A percentile compares a stretch with the other conserved stretches of the same genome.
These are phyloP conservation scores for Phialophora expanda DNA, from an alignment of 2,329 filamentous ascomycete genomes.

Conservation along the genomic window DNA sequence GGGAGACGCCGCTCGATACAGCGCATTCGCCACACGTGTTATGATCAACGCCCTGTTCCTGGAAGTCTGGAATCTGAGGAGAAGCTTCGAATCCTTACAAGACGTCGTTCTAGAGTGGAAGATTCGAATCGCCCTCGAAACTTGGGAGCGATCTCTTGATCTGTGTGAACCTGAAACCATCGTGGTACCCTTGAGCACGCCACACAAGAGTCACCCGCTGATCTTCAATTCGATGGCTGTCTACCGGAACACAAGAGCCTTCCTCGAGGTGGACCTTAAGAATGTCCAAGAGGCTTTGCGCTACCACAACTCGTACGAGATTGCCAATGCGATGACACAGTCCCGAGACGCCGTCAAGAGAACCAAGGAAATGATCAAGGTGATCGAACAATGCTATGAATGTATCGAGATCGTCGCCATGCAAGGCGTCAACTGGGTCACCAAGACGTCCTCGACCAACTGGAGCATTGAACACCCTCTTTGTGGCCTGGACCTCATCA, in stretches of 20 bases:
- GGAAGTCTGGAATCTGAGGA: conserved; percentile 98
- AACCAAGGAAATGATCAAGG: conserved; percentile 96
- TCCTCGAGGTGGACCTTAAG: conserved; percentile 94
- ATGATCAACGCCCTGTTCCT: conserved; percentile 99
- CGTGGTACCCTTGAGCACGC: conserved; percentile 85
- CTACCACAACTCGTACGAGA: conserved; percentile 96
- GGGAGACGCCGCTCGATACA: conserved; percentile 87
- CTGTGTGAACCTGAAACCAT: conserved; percentile 90
- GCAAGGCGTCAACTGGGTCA: conserved; percentile 96
- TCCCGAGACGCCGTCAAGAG: conserved; percentile 93
- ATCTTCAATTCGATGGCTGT: conserved; percentile 98
- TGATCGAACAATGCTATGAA: conserved; percentile 96
- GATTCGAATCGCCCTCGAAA: conserved; percentile 90
- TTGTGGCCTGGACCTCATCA: conserved; percentile 95
- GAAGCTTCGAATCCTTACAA: conserved; percentile 94
- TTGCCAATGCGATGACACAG: conserved; percentile 93
- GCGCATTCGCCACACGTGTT: conserved; percentile 92
- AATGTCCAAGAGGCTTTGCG: conserved; percentile 93
- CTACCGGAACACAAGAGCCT: conserved; percentile 89
- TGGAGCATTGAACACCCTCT: conserved; percentile 99
- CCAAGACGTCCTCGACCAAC: conserved; percentile 95
- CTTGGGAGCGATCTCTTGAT: conserved; percentile 97
- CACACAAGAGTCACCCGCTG: conserved; percentile 92
- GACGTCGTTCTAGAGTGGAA: conserved; percentile 99
- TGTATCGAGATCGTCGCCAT: conserved; percentile 95